Conservation (phyloP, 2,329 filamentous ascomycete genomes). For the Magnaporthiopsis rhizophila region DNA sequence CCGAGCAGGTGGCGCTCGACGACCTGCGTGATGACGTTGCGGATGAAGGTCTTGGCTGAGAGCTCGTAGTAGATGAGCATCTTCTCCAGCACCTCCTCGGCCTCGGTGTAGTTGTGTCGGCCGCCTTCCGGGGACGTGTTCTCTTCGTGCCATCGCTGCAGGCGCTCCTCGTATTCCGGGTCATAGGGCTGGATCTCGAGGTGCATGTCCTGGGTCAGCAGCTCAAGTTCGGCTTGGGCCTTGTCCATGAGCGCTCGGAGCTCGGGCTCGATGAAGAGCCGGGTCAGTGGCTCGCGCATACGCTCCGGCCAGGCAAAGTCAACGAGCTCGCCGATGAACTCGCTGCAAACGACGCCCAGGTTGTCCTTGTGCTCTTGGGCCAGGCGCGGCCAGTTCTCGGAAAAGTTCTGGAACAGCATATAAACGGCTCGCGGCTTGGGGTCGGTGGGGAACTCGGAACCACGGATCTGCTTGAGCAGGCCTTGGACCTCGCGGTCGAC, state of each 20-base stretch:
- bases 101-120: slow-evolving; percentile 33
- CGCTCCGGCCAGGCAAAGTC: slow-evolving; percentile 41
- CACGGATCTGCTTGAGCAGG: slow-evolving; percentile 40
- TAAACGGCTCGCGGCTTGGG: slow-evolving; percentile 45
- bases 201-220: slow-evolving; percentile 41
- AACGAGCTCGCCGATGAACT: slow-evolving; percentile 43
- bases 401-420: slow-evolving; percentile 46
- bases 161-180: slow-evolving; percentile 43
- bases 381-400: slow-evolving; percentile 42
- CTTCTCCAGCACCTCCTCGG: slow-evolving; percentile 45
- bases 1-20: slow-evolving; percentile 42
- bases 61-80: slow-evolving; percentile 50
- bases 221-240: slow-evolving; percentile 36
- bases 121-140: slow-evolving; percentile 30
- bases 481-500: slow-evolving; percentile 39
- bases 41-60: slow-evolving; percentile 42
- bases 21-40: slow-evolving; percentile 45
- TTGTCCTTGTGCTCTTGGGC: slow-evolving; percentile 48
- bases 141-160: slow-evolving; percentile 37
- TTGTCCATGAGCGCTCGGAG: slow-evolving; percentile 38
- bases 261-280: slow-evolving; percentile 40
- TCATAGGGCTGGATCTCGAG: slow-evolving; percentile 46
- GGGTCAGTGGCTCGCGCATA: slow-evolving; percentile 42
- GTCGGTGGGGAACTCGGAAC: slow-evolving; percentile 44
- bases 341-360: slow-evolving; percentile 44